Percentiles rank a stretch among this genome's conserved stretches.
Evolutionary conservation across 257 asterid genomes (phyloP).

Genomic region (Haberlea rhodopensis): DNA sequence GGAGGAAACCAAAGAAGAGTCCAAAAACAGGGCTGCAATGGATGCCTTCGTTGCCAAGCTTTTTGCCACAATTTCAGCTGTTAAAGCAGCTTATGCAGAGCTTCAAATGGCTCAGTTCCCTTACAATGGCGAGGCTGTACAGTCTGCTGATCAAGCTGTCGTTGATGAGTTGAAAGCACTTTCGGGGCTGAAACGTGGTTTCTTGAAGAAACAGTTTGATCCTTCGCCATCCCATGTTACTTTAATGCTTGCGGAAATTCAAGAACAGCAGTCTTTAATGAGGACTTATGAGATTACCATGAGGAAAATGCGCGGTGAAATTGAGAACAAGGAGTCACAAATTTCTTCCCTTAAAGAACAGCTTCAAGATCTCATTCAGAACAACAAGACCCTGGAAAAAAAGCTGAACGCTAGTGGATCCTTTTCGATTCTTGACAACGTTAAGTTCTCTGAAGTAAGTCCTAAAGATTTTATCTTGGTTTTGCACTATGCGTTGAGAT

Average conservation of each 20-base stretch:
- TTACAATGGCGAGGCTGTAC: conserved; percentile 67
- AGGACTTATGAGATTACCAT: conserved; percentile 91
- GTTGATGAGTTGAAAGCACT: conserved; percentile 71
- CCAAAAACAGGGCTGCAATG: conserved; percentile 56
- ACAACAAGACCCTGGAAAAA: conserved; percentile 55
- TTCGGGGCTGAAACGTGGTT: conserved; percentile 71
- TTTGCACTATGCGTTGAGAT: conserved; percentile 63
- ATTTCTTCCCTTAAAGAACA: conserved; percentile 29
- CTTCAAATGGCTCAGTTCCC: conserved; percentile 96
- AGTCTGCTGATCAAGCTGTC: conserved; percentile 80
- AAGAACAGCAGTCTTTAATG: conserved; percentile 89
- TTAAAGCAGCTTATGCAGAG: conserved; percentile 93
- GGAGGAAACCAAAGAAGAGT: conserved; percentile 54
- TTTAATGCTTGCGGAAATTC: conserved; percentile 86
- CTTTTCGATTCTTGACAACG: conserved; percentile 69
- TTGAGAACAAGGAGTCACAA: conserved; percentile 46
- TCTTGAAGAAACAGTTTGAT: conserved; percentile 63
- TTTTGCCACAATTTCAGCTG: conserved; percentile 79
- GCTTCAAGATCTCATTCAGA: conserved; percentile 30
- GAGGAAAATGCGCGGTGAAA: conserved; percentile 85
- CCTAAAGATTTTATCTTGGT: conserved; percentile 64
- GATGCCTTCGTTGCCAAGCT: conserved; percentile 92
- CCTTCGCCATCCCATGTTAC: conserved; percentile 92
- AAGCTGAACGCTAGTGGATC: conserved; percentile 76
- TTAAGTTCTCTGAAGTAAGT: conserved; percentile 44